These are phyloP conservation scores for Hordeum vulgare DNA, from an alignment of 176 grass and related monocot species.

Conservation along the genomic window MorexV3_pseudomolecules_assembly NC_058524.1:104808032-104808531, in stretches of 20 bases:
- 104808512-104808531: too few species aligned
- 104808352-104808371: conserved; percentile 65
- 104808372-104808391: conserved; percentile 29
- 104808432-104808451: conserved; percentile 52
- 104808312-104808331: conserved; percentile 39
- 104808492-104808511: too few species aligned
- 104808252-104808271: conserved; percentile 32
- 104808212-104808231: conserved; percentile 54
- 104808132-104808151: conserved; percentile 61
- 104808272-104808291: conserved; percentile 67
- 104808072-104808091: conserved; percentile 70
- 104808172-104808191: conserved; percentile 86
- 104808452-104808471: too few species aligned
- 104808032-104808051: conserved; percentile 63
- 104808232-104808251: conserved; percentile 66
- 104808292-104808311: background rate
- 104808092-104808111: conserved; percentile 47
- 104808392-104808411: conserved; percentile 54
- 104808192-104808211: conserved; percentile 81
- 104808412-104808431: conserved; percentile 65
- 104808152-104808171: conserved; percentile 64
- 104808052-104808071: conserved; percentile 75
- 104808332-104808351: conserved; percentile 80
- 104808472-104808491: too few species aligned
- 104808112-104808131: conserved; percentile 89